Base-by-base conservation (phyloP, 2,329 filamentous ascomycete genomes). In the Cladosporium phlei region DNA sequence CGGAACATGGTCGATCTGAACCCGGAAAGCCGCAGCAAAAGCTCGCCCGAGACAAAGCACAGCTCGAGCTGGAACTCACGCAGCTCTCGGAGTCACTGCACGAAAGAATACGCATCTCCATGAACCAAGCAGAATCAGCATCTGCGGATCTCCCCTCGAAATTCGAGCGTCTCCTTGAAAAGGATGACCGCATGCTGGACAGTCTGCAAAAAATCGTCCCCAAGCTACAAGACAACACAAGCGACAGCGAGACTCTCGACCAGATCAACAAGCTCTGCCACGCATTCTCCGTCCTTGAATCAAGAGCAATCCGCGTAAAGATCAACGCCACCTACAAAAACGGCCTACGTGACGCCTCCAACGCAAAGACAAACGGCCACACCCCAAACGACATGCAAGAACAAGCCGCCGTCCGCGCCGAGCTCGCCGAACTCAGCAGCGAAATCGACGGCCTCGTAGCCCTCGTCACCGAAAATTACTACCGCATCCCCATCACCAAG, bases 381-480 rank as follows among this genome's bases (percentile, higher is more conserved):
- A 38, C 70, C 75, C 8, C 67, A 66, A 11, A 70, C 74, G 3
- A 75, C 78, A 19, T 72, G 77, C 19, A 65, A 66, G 5, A 74
- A 16, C 30, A 43, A 22, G 14, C n/a, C 6, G 38, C 74, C 2
- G 60, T 85, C 2, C 76, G 82, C 55, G 75, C 77, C 24, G 84
- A 87, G 57, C 69, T 88, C 1, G 81, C 86, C 53, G 85, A 82
- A 4, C 69, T 88, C 3, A 83, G 85, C 55, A 70, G 80, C 0
- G 85, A 88, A 59, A 81, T 88, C 30, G 68, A 83, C 0, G 79
- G 83, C 0, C 80, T 88, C 2, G 78, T 82, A 5, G 79, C 85
- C 52, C 87, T 88, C 79, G 79, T 83, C 0, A 73, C 82, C 1
- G 81, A 86, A 53, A 78, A 84, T 55, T 80, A 85, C 58, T 76